Base-by-base conservation (phyloP, 2,329 filamentous ascomycete species). In the Ascosphaera apis region DNA sequence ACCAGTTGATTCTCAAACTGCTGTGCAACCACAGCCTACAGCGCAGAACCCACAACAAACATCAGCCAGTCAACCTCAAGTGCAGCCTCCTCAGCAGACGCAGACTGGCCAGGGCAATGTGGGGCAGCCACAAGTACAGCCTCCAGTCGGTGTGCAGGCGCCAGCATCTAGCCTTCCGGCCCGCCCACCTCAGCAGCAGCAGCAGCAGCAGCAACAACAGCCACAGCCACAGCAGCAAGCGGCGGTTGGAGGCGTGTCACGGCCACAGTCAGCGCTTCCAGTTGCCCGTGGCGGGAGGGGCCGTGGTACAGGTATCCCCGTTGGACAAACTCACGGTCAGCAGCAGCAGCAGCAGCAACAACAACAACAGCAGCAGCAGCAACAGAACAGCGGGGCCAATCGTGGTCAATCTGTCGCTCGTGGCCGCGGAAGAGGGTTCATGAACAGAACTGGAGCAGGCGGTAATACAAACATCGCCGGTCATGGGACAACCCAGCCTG, bases 261-360 rank as follows among this genome's bases (percentile, higher is more conserved):
- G 25, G 25, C 25, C 25, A 13, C 9, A 28, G 25, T 39, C 44
- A 38, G 18, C 17, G 3, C 48, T 62, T 25, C 59, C 59, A 15
- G 42, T 64, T 42, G 57, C 56, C 15, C 48, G 55, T 34, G 48
- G 58, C 21, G 55, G 53, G 11, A 53, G 58, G 28, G 56, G 57
- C 17, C 36, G 35, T 36, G 45, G 50, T 9, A 27, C 37, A 25
- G 41, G 39, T 13, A 34, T 34, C 21, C 35, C 31, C 7, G 48
- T 50, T 19, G 48, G 53, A 33, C 48, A 47, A 18, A 49, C 48
- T 31, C 51, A 52, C 33, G 49, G 51, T 42, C 44, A 44, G 31
- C 48, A 49, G 19, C 44, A 47, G 31, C 45, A 45, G 31, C 44
- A 47, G 36, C 36, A 42, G 12, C 49, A 53, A 32, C 47, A 50